These are phyloP conservation scores for Neonectria magnoliae DNA, from an alignment of 2,329 filamentous ascomycete genomes.

Conservation along the genomic window DNA sequence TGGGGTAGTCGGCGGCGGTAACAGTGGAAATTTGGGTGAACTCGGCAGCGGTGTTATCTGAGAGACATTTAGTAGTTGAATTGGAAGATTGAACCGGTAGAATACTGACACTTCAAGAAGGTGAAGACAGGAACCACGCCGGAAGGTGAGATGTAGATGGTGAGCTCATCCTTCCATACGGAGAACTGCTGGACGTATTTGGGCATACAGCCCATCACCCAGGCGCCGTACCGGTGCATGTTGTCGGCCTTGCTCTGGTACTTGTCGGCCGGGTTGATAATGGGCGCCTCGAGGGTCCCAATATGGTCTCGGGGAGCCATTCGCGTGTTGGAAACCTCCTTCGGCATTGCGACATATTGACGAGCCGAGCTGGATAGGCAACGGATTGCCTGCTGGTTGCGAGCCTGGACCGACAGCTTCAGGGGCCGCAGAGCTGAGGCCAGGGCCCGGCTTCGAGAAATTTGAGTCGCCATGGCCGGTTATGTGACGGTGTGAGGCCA, in stretches of 20 bases:
- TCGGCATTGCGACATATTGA: slow-evolving; percentile 65
- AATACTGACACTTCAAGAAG: slow-evolving; percentile 80
- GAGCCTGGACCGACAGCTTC: slow-evolving; percentile 55
- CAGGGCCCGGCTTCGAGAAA: slow-evolving; percentile 66
- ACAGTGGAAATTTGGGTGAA: slow-evolving; percentile 94
- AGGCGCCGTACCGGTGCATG: slow-evolving; percentile 94
- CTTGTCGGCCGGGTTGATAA: slow-evolving; percentile 94
- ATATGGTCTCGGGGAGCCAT: slow-evolving; percentile 66
- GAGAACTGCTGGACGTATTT: slow-evolving; percentile 99
- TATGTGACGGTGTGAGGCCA: slow-evolving; percentile 51
- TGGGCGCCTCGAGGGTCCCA: slow-evolving; percentile 76
- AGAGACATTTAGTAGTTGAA: slow-evolving; percentile 17
- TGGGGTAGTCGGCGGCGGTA: slow-evolving; percentile 95
- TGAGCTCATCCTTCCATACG: slow-evolving; percentile 99
- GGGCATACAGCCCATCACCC: slow-evolving; percentile 94
- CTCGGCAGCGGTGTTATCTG: slow-evolving; percentile 95
- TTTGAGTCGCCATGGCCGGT: slow-evolving; percentile 68
- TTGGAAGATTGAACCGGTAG: slow-evolving; percentile 8
- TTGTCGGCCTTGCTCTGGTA: slow-evolving; percentile 86
- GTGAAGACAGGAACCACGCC: slow-evolving; percentile 91
- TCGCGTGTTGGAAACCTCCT: slow-evolving; percentile 74
- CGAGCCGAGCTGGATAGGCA: slow-evolving; percentile 61
- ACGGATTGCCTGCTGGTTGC: slow-evolving; percentile 55
- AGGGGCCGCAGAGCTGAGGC: slow-evolving; percentile 65
- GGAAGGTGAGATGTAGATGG: slow-evolving; percentile 88